These are phyloP conservation scores for Infundibulicybe gibba DNA, from an alignment of 768 basidiomycete species.

Conservation along the genomic window DNA sequence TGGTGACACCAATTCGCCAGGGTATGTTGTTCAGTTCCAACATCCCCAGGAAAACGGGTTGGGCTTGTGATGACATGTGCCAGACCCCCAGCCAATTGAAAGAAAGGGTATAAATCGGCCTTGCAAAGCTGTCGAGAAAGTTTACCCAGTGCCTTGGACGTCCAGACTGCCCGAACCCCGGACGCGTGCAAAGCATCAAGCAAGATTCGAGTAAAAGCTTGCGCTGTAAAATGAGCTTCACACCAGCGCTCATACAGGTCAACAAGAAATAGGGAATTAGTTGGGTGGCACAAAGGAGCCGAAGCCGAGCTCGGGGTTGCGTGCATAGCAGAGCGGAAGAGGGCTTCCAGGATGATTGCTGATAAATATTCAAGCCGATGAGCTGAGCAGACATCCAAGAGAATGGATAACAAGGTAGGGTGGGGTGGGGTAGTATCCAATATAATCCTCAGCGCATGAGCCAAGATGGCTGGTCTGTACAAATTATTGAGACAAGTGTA, in stretches of 20 bases:
- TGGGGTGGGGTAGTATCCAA: conserved; percentile 41
- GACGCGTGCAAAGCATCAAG: conserved; percentile 20
- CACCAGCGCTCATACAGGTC: conserved; percentile 41
- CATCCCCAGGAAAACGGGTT: no score
- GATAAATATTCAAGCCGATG: conserved; percentile 25
- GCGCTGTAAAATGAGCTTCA: conserved; percentile 15
- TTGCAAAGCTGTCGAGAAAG: conserved; percentile 14
- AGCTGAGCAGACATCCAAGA: conserved; percentile 50
- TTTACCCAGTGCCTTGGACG: conserved; percentile 35
- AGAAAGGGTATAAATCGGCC: conserved; percentile 21
- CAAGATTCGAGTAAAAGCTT: conserved; percentile 27
- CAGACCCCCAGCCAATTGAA: conserved; percentile 22
- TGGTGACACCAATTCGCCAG: no score
- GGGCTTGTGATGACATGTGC: conserved; percentile 7
- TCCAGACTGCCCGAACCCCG: conserved; percentile 26
- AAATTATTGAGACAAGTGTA: not conserved
- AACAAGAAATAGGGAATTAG: conserved; percentile 43
- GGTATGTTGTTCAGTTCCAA: no score
- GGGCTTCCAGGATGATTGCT: no score
- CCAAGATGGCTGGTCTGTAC: conserved; percentile 42
- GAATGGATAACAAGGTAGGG: conserved; percentile 42
- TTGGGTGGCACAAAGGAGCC: conserved; percentile 24
- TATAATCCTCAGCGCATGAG: conserved; percentile 50
- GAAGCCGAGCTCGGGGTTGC: no score
- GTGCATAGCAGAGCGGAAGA: no score